Percentiles rank a stretch among this genome's conserved stretches.
Conservation (phyloP, 163 green algal genomes). For the Scenedesmus sp. region DNA sequence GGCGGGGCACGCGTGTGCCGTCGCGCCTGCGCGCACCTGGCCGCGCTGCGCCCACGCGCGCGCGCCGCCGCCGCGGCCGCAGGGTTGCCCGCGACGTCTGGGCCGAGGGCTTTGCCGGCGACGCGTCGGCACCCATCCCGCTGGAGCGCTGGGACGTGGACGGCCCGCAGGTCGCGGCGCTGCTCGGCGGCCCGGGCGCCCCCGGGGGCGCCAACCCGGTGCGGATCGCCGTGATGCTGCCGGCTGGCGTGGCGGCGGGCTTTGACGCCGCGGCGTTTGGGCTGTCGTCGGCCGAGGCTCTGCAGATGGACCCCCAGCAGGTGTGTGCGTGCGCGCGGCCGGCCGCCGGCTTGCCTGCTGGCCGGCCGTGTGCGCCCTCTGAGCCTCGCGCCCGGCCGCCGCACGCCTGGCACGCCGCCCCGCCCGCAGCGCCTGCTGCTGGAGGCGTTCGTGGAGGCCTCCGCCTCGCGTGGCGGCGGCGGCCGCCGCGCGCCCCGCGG, state of each 20-base stretch:
- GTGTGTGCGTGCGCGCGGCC: conserved; percentile 47
- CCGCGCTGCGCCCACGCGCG: too few species aligned
- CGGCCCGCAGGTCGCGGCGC: not conserved
- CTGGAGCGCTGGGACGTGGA: conserved; percentile 52
- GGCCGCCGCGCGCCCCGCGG: not conserved
- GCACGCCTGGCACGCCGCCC: too few species aligned
- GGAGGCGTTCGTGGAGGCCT: conserved; percentile 54
- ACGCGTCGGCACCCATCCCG: conserved; percentile 39
- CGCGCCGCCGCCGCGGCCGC: too few species aligned
- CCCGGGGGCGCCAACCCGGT: conserved; percentile 10
- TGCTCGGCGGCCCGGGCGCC: not conserved
- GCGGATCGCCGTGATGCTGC: conserved; percentile 73
- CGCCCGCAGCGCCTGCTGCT: conserved; percentile 86
- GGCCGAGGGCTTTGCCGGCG: not conserved
- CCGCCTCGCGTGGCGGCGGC: too few species aligned
- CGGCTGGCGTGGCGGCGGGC: conserved; percentile 42
- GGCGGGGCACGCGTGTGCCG: too few species aligned
- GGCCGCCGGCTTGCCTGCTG: too few species aligned
- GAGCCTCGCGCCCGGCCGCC: too few species aligned
- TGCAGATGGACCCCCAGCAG: conserved; percentile 92
- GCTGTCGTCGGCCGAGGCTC: conserved; percentile 69
- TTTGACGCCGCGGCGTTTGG: conserved; percentile 81
- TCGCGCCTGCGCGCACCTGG: too few species aligned
- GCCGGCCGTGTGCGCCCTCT: too few species aligned
- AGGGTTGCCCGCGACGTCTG: conserved; percentile 23